Conservation (phyloP, 148 eudicot species). For the Spergularia marina region DNA sequence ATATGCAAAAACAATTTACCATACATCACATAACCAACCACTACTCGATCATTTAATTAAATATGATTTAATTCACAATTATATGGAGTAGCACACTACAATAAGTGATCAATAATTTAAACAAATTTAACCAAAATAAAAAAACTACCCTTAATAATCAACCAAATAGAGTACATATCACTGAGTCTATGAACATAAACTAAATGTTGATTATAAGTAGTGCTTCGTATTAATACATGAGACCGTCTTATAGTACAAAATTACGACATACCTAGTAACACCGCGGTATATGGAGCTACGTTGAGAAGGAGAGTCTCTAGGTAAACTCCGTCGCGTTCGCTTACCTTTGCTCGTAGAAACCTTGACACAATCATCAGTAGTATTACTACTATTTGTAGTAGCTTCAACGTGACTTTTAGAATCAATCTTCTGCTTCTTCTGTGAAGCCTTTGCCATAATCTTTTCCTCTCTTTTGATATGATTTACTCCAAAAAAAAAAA, state of each 20-base stretch:
- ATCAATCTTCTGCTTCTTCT: constrained; percentile 15
- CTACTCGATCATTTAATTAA: no score
- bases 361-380: neutral
- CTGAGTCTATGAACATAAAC: no score
- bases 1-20: constrained; percentile 17
- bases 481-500: neutral
- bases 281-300: constrained; percentile 80
- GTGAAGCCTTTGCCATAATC: constrained; percentile 21
- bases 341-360: constrained; percentile 34
- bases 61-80: neutral
- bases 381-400: neutral
- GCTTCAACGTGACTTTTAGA: neutral
- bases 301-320: constrained; percentile 65
- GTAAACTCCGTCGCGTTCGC: constrained; percentile 50
- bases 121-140: no score
- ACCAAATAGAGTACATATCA: no score
- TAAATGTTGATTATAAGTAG: no score
- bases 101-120: no score
- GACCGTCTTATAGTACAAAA: no score
- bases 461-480: neutral
- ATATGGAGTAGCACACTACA: no score
- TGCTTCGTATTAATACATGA: no score
- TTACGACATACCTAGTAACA: constrained; percentile 54
- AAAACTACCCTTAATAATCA: no score
- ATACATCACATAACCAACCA: neutral